These are phyloP conservation scores for Lichtheimia corymbifera DNA, from an alignment of 371 early-diverging fungal genomes.

Conservation along the genomic window DNA sequence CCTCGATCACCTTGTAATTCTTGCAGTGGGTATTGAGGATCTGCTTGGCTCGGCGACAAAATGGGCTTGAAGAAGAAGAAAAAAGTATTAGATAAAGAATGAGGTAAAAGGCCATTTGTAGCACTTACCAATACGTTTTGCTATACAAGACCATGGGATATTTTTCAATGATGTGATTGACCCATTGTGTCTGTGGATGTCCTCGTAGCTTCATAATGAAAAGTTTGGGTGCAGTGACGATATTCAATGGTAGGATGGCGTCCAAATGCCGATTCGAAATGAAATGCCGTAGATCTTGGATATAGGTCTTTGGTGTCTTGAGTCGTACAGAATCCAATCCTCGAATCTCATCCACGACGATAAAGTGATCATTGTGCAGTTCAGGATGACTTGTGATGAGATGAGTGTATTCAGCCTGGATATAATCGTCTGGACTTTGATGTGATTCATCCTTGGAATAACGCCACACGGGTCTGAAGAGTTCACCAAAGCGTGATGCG, in stretches of 20 bases:
- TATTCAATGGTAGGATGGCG: slow-evolving; percentile 20
- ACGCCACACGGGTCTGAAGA: slow-evolving; percentile 46
- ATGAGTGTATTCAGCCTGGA: slow-evolving; percentile 64
- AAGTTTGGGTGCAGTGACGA: slow-evolving; percentile 28
- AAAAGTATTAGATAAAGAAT: no score
- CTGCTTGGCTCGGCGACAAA: slow-evolving; percentile 55
- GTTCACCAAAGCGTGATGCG: slow-evolving; percentile 72
- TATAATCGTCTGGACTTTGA: slow-evolving; percentile 42
- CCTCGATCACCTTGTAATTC: slow-evolving; percentile 37
- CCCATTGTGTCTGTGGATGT: slow-evolving; percentile 34
- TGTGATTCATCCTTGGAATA: slow-evolving; percentile 72
- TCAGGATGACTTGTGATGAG: slow-evolving; percentile 60
- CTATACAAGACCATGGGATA: slow-evolving; percentile 59
- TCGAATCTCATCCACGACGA: slow-evolving; percentile 33
- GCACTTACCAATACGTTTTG: slow-evolving; percentile 61
- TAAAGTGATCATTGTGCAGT: slow-evolving; percentile 38
- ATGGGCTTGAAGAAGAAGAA: slow-evolving; percentile 32
- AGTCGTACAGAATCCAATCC: slow-evolving; percentile 30
- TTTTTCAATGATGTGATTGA: slow-evolving; percentile 42
- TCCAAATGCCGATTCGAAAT: slow-evolving; percentile 1
- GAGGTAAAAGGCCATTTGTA: neutral
- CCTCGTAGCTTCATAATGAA: slow-evolving; percentile 26
- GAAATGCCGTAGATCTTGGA: slow-evolving; percentile 10
- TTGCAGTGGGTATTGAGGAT: slow-evolving; percentile 46
- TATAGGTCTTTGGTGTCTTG: slow-evolving; percentile 13